Evolutionary conservation across 129 eudicot species (phyloP).

Genomic region (Arctium lappa): DNA sequence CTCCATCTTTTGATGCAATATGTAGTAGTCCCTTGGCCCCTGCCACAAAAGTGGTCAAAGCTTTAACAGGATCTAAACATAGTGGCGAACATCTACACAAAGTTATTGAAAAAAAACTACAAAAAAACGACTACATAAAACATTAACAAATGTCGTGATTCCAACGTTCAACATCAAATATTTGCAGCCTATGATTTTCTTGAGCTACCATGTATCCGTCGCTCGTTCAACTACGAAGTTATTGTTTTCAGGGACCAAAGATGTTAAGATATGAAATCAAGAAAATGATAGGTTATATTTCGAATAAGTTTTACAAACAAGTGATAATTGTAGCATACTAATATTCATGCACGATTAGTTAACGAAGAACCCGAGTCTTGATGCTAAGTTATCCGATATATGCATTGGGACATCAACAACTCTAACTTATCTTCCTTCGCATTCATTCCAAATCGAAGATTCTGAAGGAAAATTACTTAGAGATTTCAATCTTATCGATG

Average conservation of each 20-base stretch:
- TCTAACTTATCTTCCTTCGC: conserved; percentile 43
- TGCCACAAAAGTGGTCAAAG: conserved; percentile 5
- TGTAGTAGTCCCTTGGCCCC: not conserved
- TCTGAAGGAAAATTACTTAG: too few species aligned
- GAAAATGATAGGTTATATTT: too few species aligned
- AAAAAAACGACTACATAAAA: not conserved
- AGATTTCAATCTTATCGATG: too few species aligned
- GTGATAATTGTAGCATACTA: too few species aligned
- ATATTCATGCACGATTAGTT: too few species aligned
- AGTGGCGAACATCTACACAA: conserved; percentile 39
- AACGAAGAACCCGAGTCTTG: too few species aligned
- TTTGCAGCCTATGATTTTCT: too few species aligned
- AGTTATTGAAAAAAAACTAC: not conserved
- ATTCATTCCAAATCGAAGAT: conserved; percentile 20
- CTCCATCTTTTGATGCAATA: not conserved
- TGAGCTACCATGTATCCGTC: not conserved
- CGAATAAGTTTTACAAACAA: too few species aligned
- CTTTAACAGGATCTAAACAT: conserved; percentile 37
- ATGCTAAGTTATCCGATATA: conserved; percentile 30
- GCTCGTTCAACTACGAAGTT: not conserved
- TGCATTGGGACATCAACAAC: conserved; percentile 59
- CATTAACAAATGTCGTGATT: too few species aligned
- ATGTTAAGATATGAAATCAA: too few species aligned
- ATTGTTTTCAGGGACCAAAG: too few species aligned
- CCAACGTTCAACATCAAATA: too few species aligned